Base-by-base conservation (phyloP, 1,139 yeast genomes). In the Arxiozyma telluris region DNA sequence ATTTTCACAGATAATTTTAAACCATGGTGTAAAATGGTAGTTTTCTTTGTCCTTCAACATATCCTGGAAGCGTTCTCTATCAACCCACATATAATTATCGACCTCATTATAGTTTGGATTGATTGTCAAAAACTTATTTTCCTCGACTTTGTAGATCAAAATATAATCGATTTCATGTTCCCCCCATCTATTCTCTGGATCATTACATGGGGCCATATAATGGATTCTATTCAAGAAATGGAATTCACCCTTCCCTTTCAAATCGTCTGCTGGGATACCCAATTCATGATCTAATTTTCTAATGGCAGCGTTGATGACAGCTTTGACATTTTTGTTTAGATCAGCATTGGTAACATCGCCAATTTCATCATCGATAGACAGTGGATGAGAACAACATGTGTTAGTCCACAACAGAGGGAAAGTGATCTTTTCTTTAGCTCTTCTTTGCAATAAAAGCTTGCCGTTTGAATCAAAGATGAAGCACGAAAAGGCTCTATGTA, bases 141-240 rank as follows among this genome's bases (percentile, higher is more conserved):
- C 83, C 58, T 79, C 76, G 38, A 90, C 74, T 66, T 78, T 80
- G 64, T 87, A 83, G 58, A 93, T 83, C 65, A 94, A 77, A 62
- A 93, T 94, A 71, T 93, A 93, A 71, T 93, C 99, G 61, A 93
- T 87, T 72, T 93, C 98, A 68, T 93, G 98, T 70, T 93, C 98
- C 51, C 98, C 98, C 98, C 98, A 93, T 9, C 15, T 21, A 23
- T 57, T 53, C 18, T 52, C 52, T 56, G 82, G 79, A 30, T 88
- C 90, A 60, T 78, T 77, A 56, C 80, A 80, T 42, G 96, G 93
- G 9, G 96, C 89, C 75, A 83, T 86, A 73, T 93, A 93, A 73
- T 93, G 98, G 62, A 93, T 93, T 73, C 98, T 82, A 39, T 97
- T 93, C 66, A 93, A 76, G 70, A 84, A 93, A 57, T 86, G 80